Base-by-base conservation (phyloP, 345 rosid species). In the Eucalyptus caleyi region DNA sequence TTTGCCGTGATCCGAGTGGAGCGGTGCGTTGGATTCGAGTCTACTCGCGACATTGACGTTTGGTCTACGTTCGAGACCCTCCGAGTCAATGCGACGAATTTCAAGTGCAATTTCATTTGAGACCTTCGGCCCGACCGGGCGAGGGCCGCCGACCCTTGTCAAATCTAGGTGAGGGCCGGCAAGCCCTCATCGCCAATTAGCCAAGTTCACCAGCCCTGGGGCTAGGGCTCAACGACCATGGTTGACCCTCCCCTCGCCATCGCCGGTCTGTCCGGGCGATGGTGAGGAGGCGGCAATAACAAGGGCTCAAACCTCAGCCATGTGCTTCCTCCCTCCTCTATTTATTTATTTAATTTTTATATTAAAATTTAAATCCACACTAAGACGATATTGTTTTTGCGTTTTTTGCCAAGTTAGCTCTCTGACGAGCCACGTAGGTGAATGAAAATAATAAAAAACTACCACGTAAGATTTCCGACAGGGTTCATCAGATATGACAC, bases 391-490 rank as follows among this genome's bases (percentile, higher is more conserved):
- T 51, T 0, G 4, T 18, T 53, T 53, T 53, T 19, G 9, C 1
- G 2, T 19, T 53, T 53, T 53, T 19, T 50, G 0, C 1, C 6
- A 1, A 53, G 2, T 53, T 0, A 3, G 10, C 1, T 53, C 1
- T 19, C 2, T 0, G 1, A 0, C 1, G 4, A 51, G 23, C 1
- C 56, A 51, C 4, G 4, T 51, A 51, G 9, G 6, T 9, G 1
- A 53, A 8, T 8, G 19, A 8, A 19, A 53, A 53, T 8, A 53
- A 19, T 53, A 19, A 53, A 53, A 53, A 8, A 53, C 2, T 19
- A 3, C 0, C 2, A 53, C 0, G 24, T 19, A 53, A 53, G 11
- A 53, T 53, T 19, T 53, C 0, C 0, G 1, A 4, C 0, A 1
- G 24, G 24, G 0, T 53, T 53, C 5, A 2, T 1, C 5, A 0